phyloP scores from a whole-genome alignment of 2,329 filamentous ascomycete species.

The Trichophyton benhamiae region DNA sequence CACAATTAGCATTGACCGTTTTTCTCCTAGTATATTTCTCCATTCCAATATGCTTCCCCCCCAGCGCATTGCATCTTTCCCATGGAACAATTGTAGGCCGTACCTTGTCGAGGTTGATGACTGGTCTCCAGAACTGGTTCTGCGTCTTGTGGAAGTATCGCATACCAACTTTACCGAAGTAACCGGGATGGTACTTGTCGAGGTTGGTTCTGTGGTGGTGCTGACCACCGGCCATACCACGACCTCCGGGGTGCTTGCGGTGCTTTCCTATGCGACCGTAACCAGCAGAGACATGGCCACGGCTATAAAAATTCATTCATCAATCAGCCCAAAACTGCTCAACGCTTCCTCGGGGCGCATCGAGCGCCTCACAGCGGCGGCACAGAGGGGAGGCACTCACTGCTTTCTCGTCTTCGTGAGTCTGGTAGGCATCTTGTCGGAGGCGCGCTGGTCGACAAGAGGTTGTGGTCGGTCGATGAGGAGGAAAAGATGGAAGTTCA shows the following conservation, averaged over 20 bases:
- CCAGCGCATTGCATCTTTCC: not conserved
- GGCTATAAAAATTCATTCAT: slow-evolving; percentile 41
- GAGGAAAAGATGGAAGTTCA: slow-evolving; percentile 26
- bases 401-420: slow-evolving; percentile 40
- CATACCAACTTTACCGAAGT: slow-evolving; percentile 97
- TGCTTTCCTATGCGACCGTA: slow-evolving; percentile 98
- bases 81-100: slow-evolving; percentile 17
- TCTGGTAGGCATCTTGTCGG: slow-evolving; percentile 41
- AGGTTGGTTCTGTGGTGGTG: slow-evolving; percentile 95
- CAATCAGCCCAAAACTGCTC: not conserved
- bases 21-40: slow-evolving; percentile 5
- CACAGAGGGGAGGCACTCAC: slow-evolving; percentile 25
- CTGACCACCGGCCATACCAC: slow-evolving; percentile 92
- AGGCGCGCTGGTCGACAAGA: slow-evolving; percentile 31
- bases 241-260: slow-evolving; percentile 76
- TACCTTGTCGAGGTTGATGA: slow-evolving; percentile 98
- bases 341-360: not conserved
- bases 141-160: slow-evolving; percentile 92
- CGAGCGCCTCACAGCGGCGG: not conserved
- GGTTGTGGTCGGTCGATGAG: not conserved
- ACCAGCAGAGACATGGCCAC: slow-evolving; percentile 96
- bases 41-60: not conserved
- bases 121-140: slow-evolving; percentile 96
- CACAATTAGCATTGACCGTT: not conserved
- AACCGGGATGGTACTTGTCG: slow-evolving; percentile 93